Conservation (phyloP, 2,329 filamentous ascomycete genomes). For the Chalara sp. region DNA sequence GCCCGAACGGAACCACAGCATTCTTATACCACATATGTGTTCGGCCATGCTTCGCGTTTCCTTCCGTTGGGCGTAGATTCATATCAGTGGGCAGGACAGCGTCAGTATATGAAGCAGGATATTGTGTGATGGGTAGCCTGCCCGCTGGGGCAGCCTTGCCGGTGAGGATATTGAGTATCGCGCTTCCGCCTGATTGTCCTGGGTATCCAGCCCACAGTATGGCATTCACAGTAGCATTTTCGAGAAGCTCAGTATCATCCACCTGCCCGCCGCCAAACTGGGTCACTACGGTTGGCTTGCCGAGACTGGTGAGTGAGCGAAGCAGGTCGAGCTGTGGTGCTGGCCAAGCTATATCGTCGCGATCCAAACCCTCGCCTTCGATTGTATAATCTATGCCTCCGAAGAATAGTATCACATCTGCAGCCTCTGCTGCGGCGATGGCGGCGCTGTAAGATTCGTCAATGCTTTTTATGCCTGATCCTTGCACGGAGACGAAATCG, state of each 20-base stretch:
- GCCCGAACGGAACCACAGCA: constrained; percentile 47
- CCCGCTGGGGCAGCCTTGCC: constrained; percentile 40
- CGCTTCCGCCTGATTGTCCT: not conserved
- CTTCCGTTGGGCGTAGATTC: constrained; percentile 40
- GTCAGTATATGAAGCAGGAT: constrained; percentile 43
- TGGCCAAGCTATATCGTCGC: not conserved
- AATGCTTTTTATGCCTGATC: too few relatives aligned
- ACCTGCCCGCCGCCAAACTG: not conserved
- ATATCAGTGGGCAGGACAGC: constrained; percentile 49
- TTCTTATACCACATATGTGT: constrained; percentile 53
- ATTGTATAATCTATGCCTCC: not conserved
- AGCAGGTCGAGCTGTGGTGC: not conserved
- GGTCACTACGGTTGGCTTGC: not conserved
- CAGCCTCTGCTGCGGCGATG: not conserved
- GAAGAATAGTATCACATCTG: not conserved
- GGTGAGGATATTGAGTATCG: not conserved
- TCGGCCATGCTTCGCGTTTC: constrained; percentile 28
- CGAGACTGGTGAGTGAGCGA: not conserved
- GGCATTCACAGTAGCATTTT: not conserved
- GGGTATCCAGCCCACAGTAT: not conserved
- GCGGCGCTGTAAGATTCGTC: not conserved
- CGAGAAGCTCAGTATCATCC: not conserved
- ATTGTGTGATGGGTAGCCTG: constrained; percentile 47
- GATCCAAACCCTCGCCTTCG: not conserved
- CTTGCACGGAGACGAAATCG: not conserved